phyloP scores from a whole-genome alignment of 352 stramenopile species.

The Pythium vanterpoolii region DNA sequence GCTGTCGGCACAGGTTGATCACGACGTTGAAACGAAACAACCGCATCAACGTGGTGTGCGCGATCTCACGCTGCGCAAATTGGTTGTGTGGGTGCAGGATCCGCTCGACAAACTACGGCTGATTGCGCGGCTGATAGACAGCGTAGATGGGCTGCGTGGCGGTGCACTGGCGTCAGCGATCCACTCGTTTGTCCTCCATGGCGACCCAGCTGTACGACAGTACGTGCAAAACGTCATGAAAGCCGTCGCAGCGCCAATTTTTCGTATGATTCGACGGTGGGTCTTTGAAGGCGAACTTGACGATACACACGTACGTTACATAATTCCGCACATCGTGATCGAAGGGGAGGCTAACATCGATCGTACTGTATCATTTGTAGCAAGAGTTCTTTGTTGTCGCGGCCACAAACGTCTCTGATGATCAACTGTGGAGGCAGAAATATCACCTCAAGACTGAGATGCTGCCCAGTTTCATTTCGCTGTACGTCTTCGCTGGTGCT shows the following conservation, averaged over 20 bases:
- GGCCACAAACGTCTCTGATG: slow-evolving; percentile 64
- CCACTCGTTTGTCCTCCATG: slow-evolving; percentile 89
- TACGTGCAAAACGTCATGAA: slow-evolving; percentile 82
- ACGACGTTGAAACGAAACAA: slow-evolving; percentile 65
- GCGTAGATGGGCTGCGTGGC: slow-evolving; percentile 79
- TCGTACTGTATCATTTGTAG: slow-evolving; percentile 27
- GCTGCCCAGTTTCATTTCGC: slow-evolving; percentile 85
- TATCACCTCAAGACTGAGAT: slow-evolving; percentile 84
- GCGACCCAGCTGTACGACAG: slow-evolving; percentile 75
- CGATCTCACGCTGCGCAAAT: slow-evolving; percentile 83
- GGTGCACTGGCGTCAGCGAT: slow-evolving; percentile 88
- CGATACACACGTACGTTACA: slow-evolving; percentile 67
- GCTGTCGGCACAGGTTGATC: slow-evolving; percentile 86
- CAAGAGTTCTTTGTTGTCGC: slow-evolving; percentile 87
- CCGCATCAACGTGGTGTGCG: slow-evolving; percentile 29
- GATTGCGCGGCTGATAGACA: slow-evolving; percentile 88
- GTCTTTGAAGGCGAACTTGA: slow-evolving; percentile 86
- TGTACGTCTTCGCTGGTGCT: slow-evolving; percentile 31
- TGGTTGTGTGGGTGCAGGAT: slow-evolving; percentile 90
- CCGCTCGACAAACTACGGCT: slow-evolving; percentile 85
- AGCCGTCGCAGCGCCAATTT: slow-evolving; percentile 68
- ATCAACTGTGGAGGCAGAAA: slow-evolving; percentile 85
- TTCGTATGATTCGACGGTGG: slow-evolving; percentile 88
- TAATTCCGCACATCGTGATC: neutral
- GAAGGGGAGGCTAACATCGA: neutral